Conservation (phyloP, 106 monocot species). For the Allium fistulosum region DNA sequence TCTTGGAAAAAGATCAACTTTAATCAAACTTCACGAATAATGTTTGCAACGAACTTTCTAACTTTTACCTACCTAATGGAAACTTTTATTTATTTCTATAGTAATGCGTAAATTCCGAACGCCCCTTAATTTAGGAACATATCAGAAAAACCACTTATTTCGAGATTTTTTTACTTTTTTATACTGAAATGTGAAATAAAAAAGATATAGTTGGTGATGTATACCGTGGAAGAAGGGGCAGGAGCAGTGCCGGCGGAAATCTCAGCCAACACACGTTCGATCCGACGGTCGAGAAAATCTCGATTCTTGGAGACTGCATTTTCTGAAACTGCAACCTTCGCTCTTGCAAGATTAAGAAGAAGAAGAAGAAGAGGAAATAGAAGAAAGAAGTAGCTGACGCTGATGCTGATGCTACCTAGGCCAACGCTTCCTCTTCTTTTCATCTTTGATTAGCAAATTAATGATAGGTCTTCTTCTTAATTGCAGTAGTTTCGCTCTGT, state of each 20-base stretch:
- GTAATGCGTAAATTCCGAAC: neutral
- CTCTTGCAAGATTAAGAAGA: neutral
- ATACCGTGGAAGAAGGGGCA: slow-evolving; percentile 1
- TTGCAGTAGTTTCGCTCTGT: neutral
- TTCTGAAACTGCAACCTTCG: neutral
- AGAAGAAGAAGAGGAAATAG: neutral
- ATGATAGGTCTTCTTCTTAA: neutral
- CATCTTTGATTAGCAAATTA: neutral
- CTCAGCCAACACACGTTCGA: slow-evolving; percentile 3
- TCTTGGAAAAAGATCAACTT: no score
- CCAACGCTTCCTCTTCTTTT: slow-evolving; percentile 1
- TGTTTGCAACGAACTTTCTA: neutral
- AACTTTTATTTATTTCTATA: neutral
- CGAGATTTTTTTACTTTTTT: no score
- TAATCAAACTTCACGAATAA: neutral
- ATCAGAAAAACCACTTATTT: no score
- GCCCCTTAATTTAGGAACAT: neutral
- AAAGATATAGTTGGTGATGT: neutral
- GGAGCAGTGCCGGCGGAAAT: slow-evolving; percentile 2
- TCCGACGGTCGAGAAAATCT: neutral
- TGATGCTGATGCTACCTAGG: neutral
- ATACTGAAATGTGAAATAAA: neutral
- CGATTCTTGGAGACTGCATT: neutral
- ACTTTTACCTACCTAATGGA: neutral
- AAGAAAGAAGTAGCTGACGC: neutral